Conservation (phyloP, 257 asterid genomes). For the Fraxinus excelsior region DNA sequence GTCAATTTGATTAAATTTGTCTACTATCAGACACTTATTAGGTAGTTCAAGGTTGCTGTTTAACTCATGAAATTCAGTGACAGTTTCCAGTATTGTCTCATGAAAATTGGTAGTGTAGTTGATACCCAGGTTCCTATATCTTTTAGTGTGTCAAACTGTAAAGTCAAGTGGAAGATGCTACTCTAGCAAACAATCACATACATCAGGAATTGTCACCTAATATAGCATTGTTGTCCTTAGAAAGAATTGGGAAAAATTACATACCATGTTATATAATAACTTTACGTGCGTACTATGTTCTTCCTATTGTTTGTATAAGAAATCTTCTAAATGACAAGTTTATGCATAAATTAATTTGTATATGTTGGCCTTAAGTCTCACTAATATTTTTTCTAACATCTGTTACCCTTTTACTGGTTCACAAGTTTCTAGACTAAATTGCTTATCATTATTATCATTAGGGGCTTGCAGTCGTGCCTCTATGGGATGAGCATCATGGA, state of each 20-base stretch:
- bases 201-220: background rate
- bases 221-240: background rate
- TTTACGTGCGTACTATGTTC: background rate
- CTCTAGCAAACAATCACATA: background rate
- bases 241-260: background rate
- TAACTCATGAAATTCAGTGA: background rate
- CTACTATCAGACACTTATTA: background rate
- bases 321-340: background rate
- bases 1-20: background rate
- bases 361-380: background rate
- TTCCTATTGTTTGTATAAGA: background rate
- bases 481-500: slow-evolving; percentile 49
- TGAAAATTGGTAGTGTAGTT: background rate
- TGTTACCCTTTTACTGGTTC: background rate
- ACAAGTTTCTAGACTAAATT: slow-evolving; percentile 12
- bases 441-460: slow-evolving; percentile 27
- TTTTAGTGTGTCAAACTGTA: background rate
- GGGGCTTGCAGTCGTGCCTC: slow-evolving; percentile 58
- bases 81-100: background rate
- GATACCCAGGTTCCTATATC: background rate
- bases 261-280: background rate
- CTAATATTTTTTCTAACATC: background rate
- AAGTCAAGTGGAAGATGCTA: background rate
- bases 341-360: background rate
- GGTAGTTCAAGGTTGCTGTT: background rate